phyloP scores from a whole-genome alignment of 2,329 filamentous ascomycete genomes.

The Monilinia aucupariae region DNA sequence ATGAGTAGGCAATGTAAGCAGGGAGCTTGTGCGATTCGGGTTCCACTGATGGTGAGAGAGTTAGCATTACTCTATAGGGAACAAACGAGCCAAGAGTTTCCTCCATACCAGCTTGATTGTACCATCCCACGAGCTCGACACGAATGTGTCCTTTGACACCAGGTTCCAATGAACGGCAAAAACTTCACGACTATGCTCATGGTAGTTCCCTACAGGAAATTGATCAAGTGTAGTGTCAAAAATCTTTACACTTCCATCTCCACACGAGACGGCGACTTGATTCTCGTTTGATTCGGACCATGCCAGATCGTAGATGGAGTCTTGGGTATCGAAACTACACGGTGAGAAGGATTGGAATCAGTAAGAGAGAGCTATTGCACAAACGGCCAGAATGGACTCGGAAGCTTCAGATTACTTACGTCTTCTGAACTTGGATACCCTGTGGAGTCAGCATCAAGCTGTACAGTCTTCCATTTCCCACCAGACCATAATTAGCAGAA shows the following conservation, averaged over 20 bases:
- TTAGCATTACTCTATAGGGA: conserved; percentile 9
- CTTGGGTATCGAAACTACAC: conserved; percentile 88
- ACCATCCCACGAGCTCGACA: conserved; percentile 92
- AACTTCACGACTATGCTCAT: conserved; percentile 88
- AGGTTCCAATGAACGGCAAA: conserved; percentile 93
- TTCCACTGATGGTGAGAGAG: conserved; percentile 59
- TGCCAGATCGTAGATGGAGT: conserved; percentile 87
- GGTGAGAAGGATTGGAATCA: not conserved
- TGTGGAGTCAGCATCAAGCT: conserved; percentile 75
- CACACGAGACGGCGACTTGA: conserved; percentile 81
- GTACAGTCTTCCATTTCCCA: conserved; percentile 89
- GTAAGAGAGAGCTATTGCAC: not conserved
- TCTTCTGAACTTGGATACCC: conserved; percentile 80
- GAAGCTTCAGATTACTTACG: conserved; percentile 42
- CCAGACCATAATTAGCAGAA: conserved; percentile 93
- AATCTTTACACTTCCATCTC: conserved; percentile 90
- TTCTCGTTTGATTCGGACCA: conserved; percentile 98
- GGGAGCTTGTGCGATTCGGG: conserved; percentile 65
- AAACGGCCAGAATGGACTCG: no score
- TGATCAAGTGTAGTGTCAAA: conserved; percentile 77
- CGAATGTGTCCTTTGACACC: conserved; percentile 82
- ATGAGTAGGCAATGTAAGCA: conserved; percentile 84
- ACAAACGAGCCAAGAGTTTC: not conserved
- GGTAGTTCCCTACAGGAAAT: conserved; percentile 86
- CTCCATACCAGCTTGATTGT: conserved; percentile 73